Evolutionary conservation across 1,284 basidiomycete species (phyloP).

Genomic region (Amylostereum areolatum): DNA sequence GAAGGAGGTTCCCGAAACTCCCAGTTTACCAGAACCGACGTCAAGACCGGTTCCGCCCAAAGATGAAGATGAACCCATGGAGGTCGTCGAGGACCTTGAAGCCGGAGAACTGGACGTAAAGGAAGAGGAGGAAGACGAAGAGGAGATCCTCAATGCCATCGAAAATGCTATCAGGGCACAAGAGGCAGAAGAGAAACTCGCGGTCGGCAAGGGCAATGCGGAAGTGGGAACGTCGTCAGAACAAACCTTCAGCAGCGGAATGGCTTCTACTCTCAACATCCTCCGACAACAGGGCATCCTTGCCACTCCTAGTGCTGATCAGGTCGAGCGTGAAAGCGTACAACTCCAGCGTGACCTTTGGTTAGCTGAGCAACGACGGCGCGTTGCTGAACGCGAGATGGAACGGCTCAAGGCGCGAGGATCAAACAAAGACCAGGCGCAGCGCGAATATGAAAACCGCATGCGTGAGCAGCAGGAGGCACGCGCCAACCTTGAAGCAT

Average conservation of each 20-base stretch:
- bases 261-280: conserved; percentile 85
- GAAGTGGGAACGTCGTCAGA: conserved; percentile 63
- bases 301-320: conserved; percentile 58
- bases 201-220: conserved; percentile 25
- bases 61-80: conserved; percentile 55
- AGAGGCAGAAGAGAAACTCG: conserved; percentile 47
- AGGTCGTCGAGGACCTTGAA: conserved; percentile 56
- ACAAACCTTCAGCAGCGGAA: conserved; percentile 71
- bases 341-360: conserved; percentile 88
- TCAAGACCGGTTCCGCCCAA: conserved; percentile 30
- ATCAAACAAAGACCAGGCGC: conserved; percentile 87
- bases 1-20: conserved; percentile 40
- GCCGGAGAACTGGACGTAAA: conserved; percentile 74
- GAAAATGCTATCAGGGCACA: conserved; percentile 57
- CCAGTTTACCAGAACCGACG: conserved; percentile 27
- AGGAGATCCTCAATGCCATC: conserved; percentile 70
- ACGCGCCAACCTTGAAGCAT: conserved; percentile 75
- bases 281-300: conserved; percentile 92
- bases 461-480: conserved; percentile 89
- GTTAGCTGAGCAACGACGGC: conserved; percentile 80
- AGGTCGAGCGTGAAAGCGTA: conserved; percentile 72
- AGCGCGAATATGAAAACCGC: conserved; percentile 92
- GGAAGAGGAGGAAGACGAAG: conserved; percentile 69
- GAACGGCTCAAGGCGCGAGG: conserved; percentile 74
- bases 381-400: conserved; percentile 73